Conservation (phyloP, 2,329 filamentous ascomycete species). For the Colletotrichum aenigma region DNA sequence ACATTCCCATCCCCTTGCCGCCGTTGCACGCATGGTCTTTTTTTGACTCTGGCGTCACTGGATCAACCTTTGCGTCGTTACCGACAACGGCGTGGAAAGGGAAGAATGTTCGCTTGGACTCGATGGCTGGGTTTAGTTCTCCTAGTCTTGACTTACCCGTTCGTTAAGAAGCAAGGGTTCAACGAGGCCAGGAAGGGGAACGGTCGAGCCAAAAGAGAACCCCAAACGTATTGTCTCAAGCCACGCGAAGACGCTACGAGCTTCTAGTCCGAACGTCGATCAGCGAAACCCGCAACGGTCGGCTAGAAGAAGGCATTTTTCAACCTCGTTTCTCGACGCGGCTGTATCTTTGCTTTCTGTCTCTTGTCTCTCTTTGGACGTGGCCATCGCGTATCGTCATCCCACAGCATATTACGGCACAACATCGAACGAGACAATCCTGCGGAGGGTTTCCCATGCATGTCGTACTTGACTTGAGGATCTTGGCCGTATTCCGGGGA, state of each 20-base stretch:
- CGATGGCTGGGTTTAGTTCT: neutral
- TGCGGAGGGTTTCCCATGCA: neutral
- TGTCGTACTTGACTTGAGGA: neutral
- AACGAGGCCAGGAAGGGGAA: neutral
- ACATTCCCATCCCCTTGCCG: neutral
- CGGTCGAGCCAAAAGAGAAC: neutral
- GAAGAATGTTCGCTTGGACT: neutral
- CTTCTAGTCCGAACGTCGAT: conserved; percentile 5
- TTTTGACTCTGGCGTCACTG: neutral
- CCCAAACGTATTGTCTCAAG: conserved; percentile 14
- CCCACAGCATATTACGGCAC: neutral
- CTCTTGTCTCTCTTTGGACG: neutral
- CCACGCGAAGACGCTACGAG: neutral
- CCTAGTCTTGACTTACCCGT: neutral
- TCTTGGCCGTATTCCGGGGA: neutral
- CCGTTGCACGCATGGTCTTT: neutral
- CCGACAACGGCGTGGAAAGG: neutral
- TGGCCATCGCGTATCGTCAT: neutral
- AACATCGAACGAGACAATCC: neutral
- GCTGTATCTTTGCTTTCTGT: neutral
- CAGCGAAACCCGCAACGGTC: conserved; percentile 2
- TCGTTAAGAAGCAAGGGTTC: neutral
- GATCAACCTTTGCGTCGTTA: neutral
- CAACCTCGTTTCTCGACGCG: neutral
- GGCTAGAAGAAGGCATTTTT: neutral